Base-by-base conservation (phyloP, 352 stramenopile species). In the Globisporangium ultimum region DNA sequence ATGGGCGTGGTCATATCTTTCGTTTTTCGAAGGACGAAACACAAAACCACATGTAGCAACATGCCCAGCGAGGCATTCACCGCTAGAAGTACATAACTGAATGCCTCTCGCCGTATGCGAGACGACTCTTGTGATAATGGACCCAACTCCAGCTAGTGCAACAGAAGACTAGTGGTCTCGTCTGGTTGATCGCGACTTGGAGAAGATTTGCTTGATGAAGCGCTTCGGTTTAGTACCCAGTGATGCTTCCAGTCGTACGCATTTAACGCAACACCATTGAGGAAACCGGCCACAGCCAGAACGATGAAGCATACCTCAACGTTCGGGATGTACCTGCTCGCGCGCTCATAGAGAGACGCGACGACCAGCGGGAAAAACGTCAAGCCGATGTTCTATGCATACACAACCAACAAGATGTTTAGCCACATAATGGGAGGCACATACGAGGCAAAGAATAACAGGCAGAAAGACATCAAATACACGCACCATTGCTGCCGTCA, bases 181-280 rank as follows among this genome's bases (percentile, higher is more conserved):
- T 57, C 51, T 28, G 40, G 13, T 60, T 66, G 18, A 13, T 47
- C 9, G 32, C 15, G 28, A 32, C 5, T 32, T 32, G 2, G 24
- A 56, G 17, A 36, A 28, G 43, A 13, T 55, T 36, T 14, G 42
- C 42, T 13, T 34, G 21, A 18, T 18, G 32, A 41, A 10, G n/a
- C 3, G 18, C 42, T 41, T 9, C 55, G 54, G 20, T 69, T 69
- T 13, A 69, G 59, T 42, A 65, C 43, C 59, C 51, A 65, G 17
- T 52, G 41, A 18, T 65, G 47, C 46, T 55, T 60, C 57, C 48
- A 63, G 49, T 63, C 57, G 38, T 50, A 63, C 46, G 99, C 96
- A 72, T 99, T 99, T 78, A 99, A 97, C 17, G 97, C 48, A 0
- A 86, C 45, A 7, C 71, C 78, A 21, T 79, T 58, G 14, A 81